phyloP scores from a whole-genome alignment of 257 asterid species.

The Lycium barbarum region DNA sequence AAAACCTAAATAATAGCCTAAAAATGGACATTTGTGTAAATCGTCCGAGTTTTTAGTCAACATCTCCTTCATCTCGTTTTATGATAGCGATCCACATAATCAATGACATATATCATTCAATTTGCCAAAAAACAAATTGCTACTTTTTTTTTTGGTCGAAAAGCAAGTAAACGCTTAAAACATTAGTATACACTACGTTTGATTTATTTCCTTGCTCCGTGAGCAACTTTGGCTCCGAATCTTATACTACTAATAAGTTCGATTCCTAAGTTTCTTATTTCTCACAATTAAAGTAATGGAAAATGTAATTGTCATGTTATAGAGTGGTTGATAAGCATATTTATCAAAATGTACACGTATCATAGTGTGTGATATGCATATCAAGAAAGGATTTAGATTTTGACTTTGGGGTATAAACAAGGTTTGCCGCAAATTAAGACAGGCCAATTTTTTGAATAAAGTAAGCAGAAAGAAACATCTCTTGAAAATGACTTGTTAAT shows the following conservation, averaged over 20 bases:
- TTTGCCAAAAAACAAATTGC: no score
- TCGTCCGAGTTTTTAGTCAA: no score
- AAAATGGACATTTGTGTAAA: no score
- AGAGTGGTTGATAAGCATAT: not conserved
- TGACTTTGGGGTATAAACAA: not conserved
- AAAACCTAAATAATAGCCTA: no score
- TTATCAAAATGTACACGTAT: slow-evolving; percentile 2
- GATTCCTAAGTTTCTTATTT: not conserved
- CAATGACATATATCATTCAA: no score
- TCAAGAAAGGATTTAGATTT: not conserved
- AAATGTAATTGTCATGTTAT: not conserved
- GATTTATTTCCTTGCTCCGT: not conserved
- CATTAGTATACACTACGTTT: no score
- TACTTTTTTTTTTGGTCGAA: no score
- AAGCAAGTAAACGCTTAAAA: no score
- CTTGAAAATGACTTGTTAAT: not conserved
- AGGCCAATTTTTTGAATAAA: not conserved
- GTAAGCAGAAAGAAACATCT: not conserved
- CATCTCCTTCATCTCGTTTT: no score
- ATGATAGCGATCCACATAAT: no score
- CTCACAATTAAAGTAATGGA: not conserved
- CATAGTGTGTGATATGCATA: not conserved
- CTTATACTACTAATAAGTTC: not conserved
- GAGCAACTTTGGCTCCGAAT: not conserved
- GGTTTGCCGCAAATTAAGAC: not conserved